These are phyloP conservation scores for Amaranthus palmeri DNA, from an alignment of 148 eudicot species.

Conservation along the genomic window DNA sequence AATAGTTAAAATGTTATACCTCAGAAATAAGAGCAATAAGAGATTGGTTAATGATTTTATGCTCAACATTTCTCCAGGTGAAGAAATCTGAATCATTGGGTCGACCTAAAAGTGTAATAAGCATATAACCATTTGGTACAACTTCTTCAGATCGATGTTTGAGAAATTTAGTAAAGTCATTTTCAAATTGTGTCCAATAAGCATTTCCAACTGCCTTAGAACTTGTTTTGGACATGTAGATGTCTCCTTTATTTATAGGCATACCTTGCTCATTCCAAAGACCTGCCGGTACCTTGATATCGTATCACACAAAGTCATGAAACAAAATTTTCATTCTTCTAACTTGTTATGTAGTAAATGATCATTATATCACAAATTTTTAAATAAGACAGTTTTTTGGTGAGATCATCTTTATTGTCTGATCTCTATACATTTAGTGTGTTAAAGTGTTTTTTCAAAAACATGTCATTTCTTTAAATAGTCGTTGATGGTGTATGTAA, in stretches of 20 bases:
- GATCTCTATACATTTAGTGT: no score
- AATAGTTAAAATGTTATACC: slow-evolving; percentile 14
- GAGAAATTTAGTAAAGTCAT: no score
- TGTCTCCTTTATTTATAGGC: slow-evolving; percentile 34
- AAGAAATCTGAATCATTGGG: slow-evolving; percentile 6
- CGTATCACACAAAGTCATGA: no score
- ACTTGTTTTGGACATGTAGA: slow-evolving; percentile 32
- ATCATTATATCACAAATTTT: not conserved
- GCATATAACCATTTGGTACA: slow-evolving; percentile 18
- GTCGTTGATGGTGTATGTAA: no score
- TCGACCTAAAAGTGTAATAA: slow-evolving; percentile 31
- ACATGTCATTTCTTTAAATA: no score
- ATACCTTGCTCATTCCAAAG: slow-evolving; percentile 21
- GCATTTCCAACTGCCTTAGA: slow-evolving; percentile 25
- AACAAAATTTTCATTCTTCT: no score
- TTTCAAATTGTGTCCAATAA: no score
- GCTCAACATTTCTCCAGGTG: slow-evolving; percentile 21
- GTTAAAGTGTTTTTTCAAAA: no score
- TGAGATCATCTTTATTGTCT: no score
- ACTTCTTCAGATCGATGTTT: no score
- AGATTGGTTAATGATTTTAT: slow-evolving; percentile 16
- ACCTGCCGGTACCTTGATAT: slow-evolving; percentile 29
- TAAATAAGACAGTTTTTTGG: no score
- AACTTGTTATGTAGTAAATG: not conserved
- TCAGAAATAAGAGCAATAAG: slow-evolving; percentile 18